Conservation (phyloP, 352 stramenopile genomes). For the Phytopythium kandeliae region DNA sequence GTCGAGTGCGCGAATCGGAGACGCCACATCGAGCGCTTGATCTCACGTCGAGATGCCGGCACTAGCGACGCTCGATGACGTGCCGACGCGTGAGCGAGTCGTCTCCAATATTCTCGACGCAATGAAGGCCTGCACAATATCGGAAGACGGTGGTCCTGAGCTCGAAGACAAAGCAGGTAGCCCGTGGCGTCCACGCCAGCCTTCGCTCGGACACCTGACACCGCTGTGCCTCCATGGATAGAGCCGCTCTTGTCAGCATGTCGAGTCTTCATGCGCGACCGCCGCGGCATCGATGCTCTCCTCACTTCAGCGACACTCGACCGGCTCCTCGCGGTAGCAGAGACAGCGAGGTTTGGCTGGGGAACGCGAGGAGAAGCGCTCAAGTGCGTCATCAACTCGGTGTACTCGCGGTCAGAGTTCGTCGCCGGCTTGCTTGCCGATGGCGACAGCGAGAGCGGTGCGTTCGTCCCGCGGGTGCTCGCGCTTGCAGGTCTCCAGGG, state of each 20-base stretch:
- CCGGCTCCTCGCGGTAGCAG: constrained; percentile 22
- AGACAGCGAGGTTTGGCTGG: constrained; percentile 10
- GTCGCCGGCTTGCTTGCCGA: constrained; percentile 13
- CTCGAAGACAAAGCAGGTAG: neutral
- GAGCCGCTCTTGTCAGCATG: constrained; percentile 28
- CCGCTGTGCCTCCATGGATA: neutral
- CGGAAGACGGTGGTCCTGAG: neutral
- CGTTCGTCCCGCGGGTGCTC: constrained; percentile 20
- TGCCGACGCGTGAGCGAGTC: neutral
- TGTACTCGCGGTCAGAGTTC: constrained; percentile 57
- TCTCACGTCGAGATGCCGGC: neutral
- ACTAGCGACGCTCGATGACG: neutral
- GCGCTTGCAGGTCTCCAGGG: constrained; percentile 16
- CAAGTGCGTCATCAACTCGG: constrained; percentile 67
- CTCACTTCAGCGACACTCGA: constrained; percentile 38
- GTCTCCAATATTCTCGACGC: neutral
- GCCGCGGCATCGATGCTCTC: constrained; percentile 48
- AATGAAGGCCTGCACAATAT: neutral
- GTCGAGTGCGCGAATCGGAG: too few species aligned
- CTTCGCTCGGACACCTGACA: too few species aligned
- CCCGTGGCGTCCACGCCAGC: too few species aligned
- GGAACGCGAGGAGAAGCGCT: constrained; percentile 40
- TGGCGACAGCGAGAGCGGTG: constrained; percentile 10
- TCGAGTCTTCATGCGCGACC: constrained; percentile 66
- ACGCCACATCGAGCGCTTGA: too few species aligned